These are phyloP conservation scores for Cadophora sp. DNA, from an alignment of 2,329 filamentous ascomycete genomes.

Conservation along the genomic window DNA sequence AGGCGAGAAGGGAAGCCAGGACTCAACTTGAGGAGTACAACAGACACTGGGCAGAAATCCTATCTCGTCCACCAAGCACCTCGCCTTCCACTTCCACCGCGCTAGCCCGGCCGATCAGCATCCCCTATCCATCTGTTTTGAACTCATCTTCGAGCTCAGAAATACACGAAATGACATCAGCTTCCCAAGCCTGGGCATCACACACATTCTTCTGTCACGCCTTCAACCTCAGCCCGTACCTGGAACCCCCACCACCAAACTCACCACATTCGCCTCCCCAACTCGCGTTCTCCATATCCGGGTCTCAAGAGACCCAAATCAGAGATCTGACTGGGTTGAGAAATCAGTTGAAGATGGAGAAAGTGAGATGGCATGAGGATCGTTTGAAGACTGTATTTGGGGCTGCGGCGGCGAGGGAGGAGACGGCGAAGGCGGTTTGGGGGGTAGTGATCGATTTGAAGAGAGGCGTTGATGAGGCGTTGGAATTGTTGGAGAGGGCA, in stretches of 20 bases:
- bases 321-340: constrained; percentile 13
- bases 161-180: not conserved
- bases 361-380: constrained; percentile 31
- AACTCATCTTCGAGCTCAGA: not conserved
- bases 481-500: constrained; percentile 16
- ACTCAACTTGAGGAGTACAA: constrained; percentile 23
- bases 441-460: constrained; percentile 27
- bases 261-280: not conserved
- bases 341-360: constrained; percentile 29
- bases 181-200: constrained; percentile 5
- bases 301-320: not conserved
- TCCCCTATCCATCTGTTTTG: not conserved
- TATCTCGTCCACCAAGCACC: not conserved
- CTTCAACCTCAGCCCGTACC: constrained; percentile 20
- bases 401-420: constrained; percentile 9
- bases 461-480: constrained; percentile 18
- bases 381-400: constrained; percentile 24
- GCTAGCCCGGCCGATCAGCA: not conserved
- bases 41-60: constrained; percentile 17
- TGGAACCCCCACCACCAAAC: not conserved
- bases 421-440: constrained; percentile 28
- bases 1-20: constrained; percentile 7
- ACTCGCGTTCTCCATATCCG: not conserved
- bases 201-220: constrained; percentile 27
- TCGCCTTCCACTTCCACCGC: not conserved